Base-by-base conservation (phyloP, 164 flowering plant genomes). In the Tetrastigma voinierianum region DNA sequence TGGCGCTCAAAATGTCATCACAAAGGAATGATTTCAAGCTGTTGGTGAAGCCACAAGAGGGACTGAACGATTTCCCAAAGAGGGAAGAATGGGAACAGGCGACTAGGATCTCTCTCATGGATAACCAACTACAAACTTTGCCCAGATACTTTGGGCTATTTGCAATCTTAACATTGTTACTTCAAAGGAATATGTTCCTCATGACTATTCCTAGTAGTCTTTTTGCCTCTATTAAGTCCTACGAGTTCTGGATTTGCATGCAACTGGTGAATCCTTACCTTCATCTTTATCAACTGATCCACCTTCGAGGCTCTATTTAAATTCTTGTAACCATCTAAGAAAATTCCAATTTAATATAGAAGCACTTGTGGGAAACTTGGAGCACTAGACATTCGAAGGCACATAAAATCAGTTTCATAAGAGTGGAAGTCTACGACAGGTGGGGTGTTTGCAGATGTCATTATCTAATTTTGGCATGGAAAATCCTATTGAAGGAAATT, bases 231-330 rank as follows among this genome's bases (percentile, higher is more conserved):
- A 75, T 75, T 76, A 1, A 20, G 17, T 12, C 0, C 81, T 78
- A 17, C 71, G 55, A 55, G 74, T 78, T 48, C 46, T 78, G 9
- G 74, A 72, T 53, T 60, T 72, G 49, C 24, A 18, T 56, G 16
- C 18, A 0, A 69, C 78, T 4, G 5, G 74, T 10, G n/a, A 5
- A 16, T 62, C 71, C 1, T 51, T 75, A 8, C 81, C 81, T 21
- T 24, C 62, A 19, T 74, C 78, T 25, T 9, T 74, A 10, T 62
- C 11, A 19, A 32, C 17, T 61, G 58, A 55, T 8, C 19, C 53
- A 21, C 17, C 76, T 78, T 6, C 59, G 47, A 59, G 54, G 23
- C 73, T 78, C 16, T 71, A 72, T 62, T 65, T 78, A 10, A 66
- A 60, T 18, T 12, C 4, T 15, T 78, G 81, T 48, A 9, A 0